These are phyloP conservation scores for Mucuna pruriens DNA, from an alignment of 306 rosid genomes.

Conservation along the genomic window DNA sequence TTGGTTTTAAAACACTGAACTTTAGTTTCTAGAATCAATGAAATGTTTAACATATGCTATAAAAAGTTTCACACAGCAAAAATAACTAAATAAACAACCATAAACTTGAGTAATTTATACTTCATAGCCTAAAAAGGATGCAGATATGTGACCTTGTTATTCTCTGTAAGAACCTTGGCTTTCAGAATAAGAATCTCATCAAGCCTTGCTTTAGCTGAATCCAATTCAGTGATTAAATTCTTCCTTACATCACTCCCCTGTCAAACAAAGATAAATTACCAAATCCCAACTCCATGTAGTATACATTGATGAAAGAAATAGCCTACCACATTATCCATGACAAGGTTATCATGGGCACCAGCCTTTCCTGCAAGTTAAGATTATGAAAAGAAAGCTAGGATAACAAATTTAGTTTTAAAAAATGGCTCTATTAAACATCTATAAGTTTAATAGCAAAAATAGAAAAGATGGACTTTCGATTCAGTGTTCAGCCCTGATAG, in stretches of 20 bases:
- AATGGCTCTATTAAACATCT: slow-evolving; percentile 16
- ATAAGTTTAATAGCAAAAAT: neutral
- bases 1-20: neutral
- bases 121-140: slow-evolving; percentile 29
- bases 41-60: slow-evolving; percentile 16
- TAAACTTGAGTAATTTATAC: slow-evolving; percentile 10
- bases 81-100: slow-evolving; percentile 16
- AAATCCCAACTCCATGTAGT: slow-evolving; percentile 36
- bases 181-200: slow-evolving; percentile 60
- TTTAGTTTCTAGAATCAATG: neutral
- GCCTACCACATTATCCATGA: slow-evolving; percentile 51
- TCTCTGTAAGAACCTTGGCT: slow-evolving; percentile 60
- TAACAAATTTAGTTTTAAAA: slow-evolving; percentile 32
- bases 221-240: slow-evolving; percentile 55
- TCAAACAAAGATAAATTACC: slow-evolving; percentile 41
- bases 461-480: neutral
- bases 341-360: slow-evolving; percentile 41
- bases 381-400: neutral
- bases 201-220: slow-evolving; percentile 73
- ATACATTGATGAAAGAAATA: slow-evolving; percentile 33
- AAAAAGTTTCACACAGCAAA: neutral
- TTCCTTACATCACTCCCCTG: slow-evolving; percentile 64
- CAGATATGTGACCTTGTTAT: slow-evolving; percentile 59
- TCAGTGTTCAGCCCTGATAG: slow-evolving; percentile 17
- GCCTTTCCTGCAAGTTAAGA: slow-evolving; percentile 51